A percentile compares a stretch with the other conserved stretches of the same genome.
phyloP scores from a whole-genome alignment of 2,329 filamentous ascomycete species.

The Chaetomium sp. region DNA sequence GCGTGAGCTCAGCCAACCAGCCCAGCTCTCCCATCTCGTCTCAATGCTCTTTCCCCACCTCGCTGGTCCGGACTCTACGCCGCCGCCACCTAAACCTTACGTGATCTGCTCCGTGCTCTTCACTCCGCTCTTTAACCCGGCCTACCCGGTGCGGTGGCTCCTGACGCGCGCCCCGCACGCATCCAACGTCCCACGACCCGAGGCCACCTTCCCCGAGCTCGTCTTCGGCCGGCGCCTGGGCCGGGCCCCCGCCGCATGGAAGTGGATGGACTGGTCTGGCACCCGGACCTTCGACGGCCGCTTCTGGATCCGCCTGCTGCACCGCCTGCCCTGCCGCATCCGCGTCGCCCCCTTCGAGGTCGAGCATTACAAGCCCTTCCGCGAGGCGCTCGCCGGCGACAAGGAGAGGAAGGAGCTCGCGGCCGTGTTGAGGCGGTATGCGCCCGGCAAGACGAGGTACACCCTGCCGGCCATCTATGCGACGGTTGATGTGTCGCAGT shows the following conservation, averaged over 20 bases:
- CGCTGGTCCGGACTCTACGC: constrained; percentile 22
- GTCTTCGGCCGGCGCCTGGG: constrained; percentile 23
- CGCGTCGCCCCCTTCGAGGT: constrained; percentile 50
- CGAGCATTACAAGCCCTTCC: constrained; percentile 52
- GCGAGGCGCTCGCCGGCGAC: constrained; percentile 45
- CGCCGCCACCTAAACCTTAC: constrained; percentile 41
- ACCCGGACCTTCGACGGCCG: constrained; percentile 60
- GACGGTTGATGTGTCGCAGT: constrained; percentile 40
- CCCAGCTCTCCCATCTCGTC: constrained; percentile 50
- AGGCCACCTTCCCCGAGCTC: constrained; percentile 28
- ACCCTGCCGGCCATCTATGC: constrained; percentile 59
- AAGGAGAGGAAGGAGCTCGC: constrained; percentile 43
- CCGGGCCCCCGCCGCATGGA: constrained; percentile 29
- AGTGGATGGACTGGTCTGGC: constrained; percentile 38
- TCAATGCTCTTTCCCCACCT: constrained; percentile 54
- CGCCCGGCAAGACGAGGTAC: constrained; percentile 58
- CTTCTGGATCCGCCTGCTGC: constrained; percentile 59
- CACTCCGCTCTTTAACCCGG: constrained; percentile 40
- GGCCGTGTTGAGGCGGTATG: constrained; percentile 50
- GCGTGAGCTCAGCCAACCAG: constrained; percentile 45
- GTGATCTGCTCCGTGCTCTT: constrained; percentile 53
- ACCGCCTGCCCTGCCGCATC: constrained; percentile 47
- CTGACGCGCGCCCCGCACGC: constrained; percentile 52
- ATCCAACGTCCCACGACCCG: constrained; percentile 43
- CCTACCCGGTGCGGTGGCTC: constrained; percentile 44